Percentiles rank a stretch among this genome's conserved stretches.
Conservation (phyloP, 305 asterid species). For the Fraxinus platypoda region DNA sequence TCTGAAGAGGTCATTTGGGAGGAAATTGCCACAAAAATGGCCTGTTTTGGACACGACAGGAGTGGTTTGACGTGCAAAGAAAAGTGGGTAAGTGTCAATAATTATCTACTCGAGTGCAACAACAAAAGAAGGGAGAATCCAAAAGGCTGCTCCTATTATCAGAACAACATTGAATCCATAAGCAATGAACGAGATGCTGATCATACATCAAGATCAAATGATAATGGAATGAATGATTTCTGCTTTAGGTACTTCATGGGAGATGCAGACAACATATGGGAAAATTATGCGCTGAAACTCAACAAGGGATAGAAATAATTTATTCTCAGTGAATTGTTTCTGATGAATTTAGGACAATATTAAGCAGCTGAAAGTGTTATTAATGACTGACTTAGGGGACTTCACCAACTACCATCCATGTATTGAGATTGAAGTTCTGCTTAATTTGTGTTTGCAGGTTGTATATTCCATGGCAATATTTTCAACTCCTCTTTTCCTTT, state of each 20-base stretch:
- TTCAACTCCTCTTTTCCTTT: neutral
- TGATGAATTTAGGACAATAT: neutral
- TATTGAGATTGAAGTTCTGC: neutral
- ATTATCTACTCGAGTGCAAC: constrained; percentile 46
- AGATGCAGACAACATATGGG: constrained; percentile 34
- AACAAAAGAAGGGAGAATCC: constrained; percentile 44
- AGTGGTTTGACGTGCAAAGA: constrained; percentile 52
- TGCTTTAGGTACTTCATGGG: constrained; percentile 63
- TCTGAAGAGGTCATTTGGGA: constrained; percentile 64
- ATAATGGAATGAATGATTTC: constrained; percentile 33
- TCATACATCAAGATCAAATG: constrained; percentile 26
- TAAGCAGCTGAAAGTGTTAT: neutral
- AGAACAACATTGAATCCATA: constrained; percentile 11
- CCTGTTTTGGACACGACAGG: constrained; percentile 64
- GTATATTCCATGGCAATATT: neutral
- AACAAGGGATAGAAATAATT: neutral
- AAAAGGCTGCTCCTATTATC: constrained; percentile 28
- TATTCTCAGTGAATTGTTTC: neutral
- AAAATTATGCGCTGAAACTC: constrained; percentile 39
- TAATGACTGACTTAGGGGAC: constrained; percentile 10
- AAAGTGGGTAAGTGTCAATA: constrained; percentile 56
- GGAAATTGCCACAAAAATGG: constrained; percentile 62
- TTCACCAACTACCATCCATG: neutral
- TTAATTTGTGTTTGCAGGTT: neutral
- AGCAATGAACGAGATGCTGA: constrained; percentile 27